A percentile compares a stretch with the other conserved stretches of the same genome.
Conservation (phyloP, 2,329 filamentous ascomycete genomes). For the Nectriaceae sp. region DNA sequence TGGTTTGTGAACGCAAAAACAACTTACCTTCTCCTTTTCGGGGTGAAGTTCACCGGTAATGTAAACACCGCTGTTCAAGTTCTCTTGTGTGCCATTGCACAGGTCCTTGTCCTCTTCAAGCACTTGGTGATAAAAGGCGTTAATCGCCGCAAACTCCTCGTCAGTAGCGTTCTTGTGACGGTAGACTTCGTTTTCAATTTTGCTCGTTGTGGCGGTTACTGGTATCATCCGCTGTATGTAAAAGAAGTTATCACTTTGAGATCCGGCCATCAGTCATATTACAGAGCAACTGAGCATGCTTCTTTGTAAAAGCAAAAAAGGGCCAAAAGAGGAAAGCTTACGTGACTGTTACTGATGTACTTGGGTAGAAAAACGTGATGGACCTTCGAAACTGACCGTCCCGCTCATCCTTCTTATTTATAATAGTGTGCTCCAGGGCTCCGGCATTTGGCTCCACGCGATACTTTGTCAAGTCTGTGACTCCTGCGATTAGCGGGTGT, state of each 20-base stretch:
- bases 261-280: neutral
- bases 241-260: constrained; percentile 56
- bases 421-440: constrained; percentile 49
- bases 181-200: constrained; percentile 64
- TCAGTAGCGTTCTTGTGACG: constrained; percentile 59
- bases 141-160: constrained; percentile 57
- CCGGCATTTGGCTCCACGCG: constrained; percentile 47
- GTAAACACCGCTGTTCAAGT: constrained; percentile 62
- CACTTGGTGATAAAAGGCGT: constrained; percentile 61
- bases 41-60: constrained; percentile 65
- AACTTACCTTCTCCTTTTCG: constrained; percentile 52
- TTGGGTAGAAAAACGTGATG: constrained; percentile 50
- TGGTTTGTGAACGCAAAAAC: neutral
- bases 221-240: constrained; percentile 65
- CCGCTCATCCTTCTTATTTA: constrained; percentile 47
- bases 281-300: neutral
- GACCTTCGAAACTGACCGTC: constrained; percentile 45
- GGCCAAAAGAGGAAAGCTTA: constrained; percentile 32
- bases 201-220: constrained; percentile 47
- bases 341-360: constrained; percentile 50
- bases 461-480: constrained; percentile 58
- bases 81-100: constrained; percentile 60
- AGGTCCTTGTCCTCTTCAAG: constrained; percentile 65
- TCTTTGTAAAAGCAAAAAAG: neutral
- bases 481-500: constrained; percentile 56